Conservation (phyloP, 2,329 filamentous ascomycete species). For the Xylaria sp. region DNA sequence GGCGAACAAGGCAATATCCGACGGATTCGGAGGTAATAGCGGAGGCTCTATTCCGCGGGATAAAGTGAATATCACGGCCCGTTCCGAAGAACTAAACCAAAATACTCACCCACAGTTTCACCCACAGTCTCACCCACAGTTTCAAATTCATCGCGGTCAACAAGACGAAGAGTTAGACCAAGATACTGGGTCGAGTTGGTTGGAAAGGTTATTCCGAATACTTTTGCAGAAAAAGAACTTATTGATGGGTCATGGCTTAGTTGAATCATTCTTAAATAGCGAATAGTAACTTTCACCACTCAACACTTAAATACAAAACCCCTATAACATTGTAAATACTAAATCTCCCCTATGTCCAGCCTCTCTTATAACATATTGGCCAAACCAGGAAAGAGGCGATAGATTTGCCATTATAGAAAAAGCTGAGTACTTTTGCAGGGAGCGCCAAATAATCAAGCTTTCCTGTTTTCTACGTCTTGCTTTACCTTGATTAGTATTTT, state of each 20-base stretch:
- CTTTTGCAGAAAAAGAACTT: neutral
- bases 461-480: neutral
- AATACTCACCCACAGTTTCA: too few relatives aligned
- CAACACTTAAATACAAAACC: neutral
- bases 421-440: neutral
- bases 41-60: conserved; percentile 55
- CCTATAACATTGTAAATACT: neutral
- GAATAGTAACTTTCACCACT: neutral
- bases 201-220: neutral
- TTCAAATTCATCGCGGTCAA: too few relatives aligned
- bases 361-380: neutral
- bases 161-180: too few relatives aligned
- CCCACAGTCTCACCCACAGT: too few relatives aligned
- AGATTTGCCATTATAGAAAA: neutral
- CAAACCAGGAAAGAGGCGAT: neutral
- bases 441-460: neutral
- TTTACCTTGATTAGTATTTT: conserved; percentile 39
- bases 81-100: conserved; percentile 3
- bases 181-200: neutral
- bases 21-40: conserved; percentile 54
- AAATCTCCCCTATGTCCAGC: neutral
- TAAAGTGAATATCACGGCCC: conserved; percentile 58
- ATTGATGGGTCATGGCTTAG: neutral
- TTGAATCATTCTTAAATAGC: neutral
- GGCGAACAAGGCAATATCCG: conserved; percentile 57